Evolutionary conservation across 129 eudicot genomes (phyloP).

Genomic region (Flaveria ramosissima): DNA sequence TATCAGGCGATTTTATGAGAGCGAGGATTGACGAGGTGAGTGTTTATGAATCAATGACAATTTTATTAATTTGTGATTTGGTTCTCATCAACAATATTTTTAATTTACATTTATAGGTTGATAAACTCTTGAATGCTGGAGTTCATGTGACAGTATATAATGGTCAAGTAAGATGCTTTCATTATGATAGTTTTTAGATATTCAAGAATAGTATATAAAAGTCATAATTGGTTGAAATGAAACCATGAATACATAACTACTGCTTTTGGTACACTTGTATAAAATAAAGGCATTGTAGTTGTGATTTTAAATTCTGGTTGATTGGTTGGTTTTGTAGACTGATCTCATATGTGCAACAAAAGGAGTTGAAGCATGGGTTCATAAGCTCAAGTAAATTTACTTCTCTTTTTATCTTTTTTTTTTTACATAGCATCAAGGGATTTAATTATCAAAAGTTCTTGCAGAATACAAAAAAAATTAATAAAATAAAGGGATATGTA

Average conservation of each 20-base stretch:
- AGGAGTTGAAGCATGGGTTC: slow-evolving; percentile 61
- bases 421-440: neutral
- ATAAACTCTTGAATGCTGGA: slow-evolving; percentile 54
- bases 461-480: neutral
- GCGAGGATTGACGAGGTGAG: slow-evolving; percentile 53
- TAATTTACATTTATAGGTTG: slow-evolving; percentile 42
- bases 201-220: neutral
- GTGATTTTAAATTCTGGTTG: slow-evolving; percentile 5
- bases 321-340: slow-evolving; percentile 35
- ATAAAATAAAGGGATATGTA: neutral
- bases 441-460: neutral
- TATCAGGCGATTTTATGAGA: slow-evolving; percentile 54
- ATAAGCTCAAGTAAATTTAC: slow-evolving; percentile 54
- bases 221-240: neutral
- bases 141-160: slow-evolving; percentile 54
- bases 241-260: slow-evolving; percentile 1
- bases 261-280: neutral
- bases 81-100: neutral
- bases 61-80: slow-evolving; percentile 1
- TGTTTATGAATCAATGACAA: neutral
- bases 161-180: slow-evolving; percentile 52
- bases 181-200: neutral
- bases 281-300: neutral
- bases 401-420: neutral
- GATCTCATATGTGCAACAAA: slow-evolving; percentile 66